A percentile compares a stretch with the other conserved stretches of the same genome.
Conservation (phyloP, 192 early-diverging fungal genomes). For the Mortierella antarctica region DNA sequence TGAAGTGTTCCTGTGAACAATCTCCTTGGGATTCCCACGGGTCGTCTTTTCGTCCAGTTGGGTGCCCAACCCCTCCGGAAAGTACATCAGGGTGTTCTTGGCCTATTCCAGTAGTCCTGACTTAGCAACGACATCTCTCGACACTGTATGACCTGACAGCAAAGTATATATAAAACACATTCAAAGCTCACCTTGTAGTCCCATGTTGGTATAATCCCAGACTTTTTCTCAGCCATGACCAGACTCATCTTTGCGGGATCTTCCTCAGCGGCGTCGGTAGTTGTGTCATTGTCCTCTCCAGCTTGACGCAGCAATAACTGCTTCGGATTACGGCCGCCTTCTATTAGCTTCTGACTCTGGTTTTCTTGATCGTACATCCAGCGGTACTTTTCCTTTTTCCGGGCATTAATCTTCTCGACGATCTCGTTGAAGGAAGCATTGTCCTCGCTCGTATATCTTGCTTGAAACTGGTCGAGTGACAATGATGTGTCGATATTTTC, state of each 20-base stretch:
- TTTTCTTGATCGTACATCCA: slow-evolving; percentile 77
- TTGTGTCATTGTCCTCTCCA: slow-evolving; percentile 19
- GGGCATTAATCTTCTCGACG: slow-evolving; percentile 69
- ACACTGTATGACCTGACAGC: not conserved
- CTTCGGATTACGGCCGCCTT: slow-evolving; percentile 25
- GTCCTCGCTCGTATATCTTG: slow-evolving; percentile 82
- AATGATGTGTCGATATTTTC: slow-evolving; percentile 59
- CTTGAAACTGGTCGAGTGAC: slow-evolving; percentile 78
- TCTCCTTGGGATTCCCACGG: slow-evolving; percentile 68
- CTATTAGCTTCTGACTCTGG: slow-evolving; percentile 40
- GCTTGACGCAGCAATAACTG: slow-evolving; percentile 26
- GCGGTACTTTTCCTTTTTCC: slow-evolving; percentile 65
- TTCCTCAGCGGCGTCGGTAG: slow-evolving; percentile 1
- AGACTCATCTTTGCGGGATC: slow-evolving; percentile 27
- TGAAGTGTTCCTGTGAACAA: slow-evolving; percentile 70
- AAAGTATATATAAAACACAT: not conserved
- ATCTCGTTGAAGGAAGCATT: slow-evolving; percentile 81
- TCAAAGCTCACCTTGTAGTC: slow-evolving; percentile 65
- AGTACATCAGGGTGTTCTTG: slow-evolving; percentile 83
- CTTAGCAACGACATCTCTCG: not conserved
- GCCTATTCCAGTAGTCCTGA: slow-evolving; percentile 35
- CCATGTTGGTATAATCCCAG: slow-evolving; percentile 60
- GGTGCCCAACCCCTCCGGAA: slow-evolving; percentile 63
- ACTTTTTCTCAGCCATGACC: slow-evolving; percentile 24
- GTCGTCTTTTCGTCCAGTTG: slow-evolving; percentile 41